A percentile compares a stretch with the other conserved stretches of the same genome.
Conservation (phyloP, 23 red algal genomes). For the Porphyridium purpureum region DNA sequence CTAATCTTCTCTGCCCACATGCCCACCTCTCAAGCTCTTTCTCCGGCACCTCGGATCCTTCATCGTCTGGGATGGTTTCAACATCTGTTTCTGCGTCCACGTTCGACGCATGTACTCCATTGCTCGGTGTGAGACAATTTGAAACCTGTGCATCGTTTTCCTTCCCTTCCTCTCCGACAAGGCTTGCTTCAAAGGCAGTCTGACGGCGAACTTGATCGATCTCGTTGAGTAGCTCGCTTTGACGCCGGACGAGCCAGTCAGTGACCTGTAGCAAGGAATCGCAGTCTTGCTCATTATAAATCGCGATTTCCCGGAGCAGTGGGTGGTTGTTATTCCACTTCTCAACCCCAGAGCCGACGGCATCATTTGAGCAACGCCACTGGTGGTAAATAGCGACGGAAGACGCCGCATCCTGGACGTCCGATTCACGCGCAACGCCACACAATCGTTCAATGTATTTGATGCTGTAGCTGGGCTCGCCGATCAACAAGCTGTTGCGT, state of each 20-base stretch:
- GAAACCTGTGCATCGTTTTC: no score
- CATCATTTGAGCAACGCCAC: slow-evolving; percentile 25
- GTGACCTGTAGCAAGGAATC: slow-evolving; percentile 30
- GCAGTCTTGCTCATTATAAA: slow-evolving; percentile 62
- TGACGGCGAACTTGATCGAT: neutral
- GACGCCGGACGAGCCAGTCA: slow-evolving; percentile 19
- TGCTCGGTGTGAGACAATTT: neutral
- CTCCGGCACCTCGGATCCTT: no score
- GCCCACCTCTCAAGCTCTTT: slow-evolving; percentile 29
- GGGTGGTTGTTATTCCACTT: neutral
- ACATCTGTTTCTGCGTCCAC: no score
- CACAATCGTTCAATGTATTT: slow-evolving; percentile 51
- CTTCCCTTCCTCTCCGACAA: neutral
- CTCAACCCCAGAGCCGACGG: slow-evolving; percentile 1
- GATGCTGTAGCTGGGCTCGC: slow-evolving; percentile 55
- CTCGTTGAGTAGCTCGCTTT: no score
- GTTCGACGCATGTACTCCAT: no score
- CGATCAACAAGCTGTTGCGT: slow-evolving; percentile 14
- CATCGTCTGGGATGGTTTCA: no score
- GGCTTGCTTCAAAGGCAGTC: neutral
- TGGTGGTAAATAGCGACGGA: slow-evolving; percentile 70
- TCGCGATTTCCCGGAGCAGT: slow-evolving; percentile 17
- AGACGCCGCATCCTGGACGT: slow-evolving; percentile 45
- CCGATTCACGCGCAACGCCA: slow-evolving; percentile 24
- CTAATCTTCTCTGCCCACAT: slow-evolving; percentile 24